Conservation (phyloP, 805 yeast genomes). For the Suhomyces sp. region DNA sequence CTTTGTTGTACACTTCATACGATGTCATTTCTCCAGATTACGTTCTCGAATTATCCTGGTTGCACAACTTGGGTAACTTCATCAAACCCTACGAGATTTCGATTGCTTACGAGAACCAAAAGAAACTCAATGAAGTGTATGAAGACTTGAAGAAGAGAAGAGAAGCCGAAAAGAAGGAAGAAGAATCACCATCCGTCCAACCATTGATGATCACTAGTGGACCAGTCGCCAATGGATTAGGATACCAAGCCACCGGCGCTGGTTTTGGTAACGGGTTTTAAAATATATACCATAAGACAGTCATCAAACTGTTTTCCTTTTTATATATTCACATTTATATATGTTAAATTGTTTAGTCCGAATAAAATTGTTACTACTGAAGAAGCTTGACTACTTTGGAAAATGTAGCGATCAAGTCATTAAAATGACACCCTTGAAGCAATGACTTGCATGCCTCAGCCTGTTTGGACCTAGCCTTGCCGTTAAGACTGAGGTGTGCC, state of each 20-base stretch:
- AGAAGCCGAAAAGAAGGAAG: conserved; percentile 49
- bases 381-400: conserved; percentile 9
- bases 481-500: conserved; percentile 6
- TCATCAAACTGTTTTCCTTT: background rate
- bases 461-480: background rate
- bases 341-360: conserved; percentile 4
- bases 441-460: conserved; percentile 13
- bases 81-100: conserved; percentile 91
- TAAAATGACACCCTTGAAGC: conserved; percentile 13
- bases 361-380: background rate
- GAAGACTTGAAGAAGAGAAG: conserved; percentile 70
- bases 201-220: conserved; percentile 85
- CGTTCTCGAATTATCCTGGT: conserved; percentile 88
- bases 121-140: conserved; percentile 60
- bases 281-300: background rate
- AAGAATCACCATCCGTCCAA: conserved; percentile 48
- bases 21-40: conserved; percentile 75
- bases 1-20: conserved; percentile 82
- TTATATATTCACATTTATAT: background rate
- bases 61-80: conserved; percentile 77
- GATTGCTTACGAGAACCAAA: conserved; percentile 73
- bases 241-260: conserved; percentile 68
- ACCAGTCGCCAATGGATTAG: conserved; percentile 48
- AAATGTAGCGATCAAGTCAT: conserved; percentile 16
- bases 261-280: conserved; percentile 60